These are phyloP conservation scores for Globisporangium sylvaticum DNA, from an alignment of 352 stramenopile genomes.

Conservation along the genomic window DNA sequence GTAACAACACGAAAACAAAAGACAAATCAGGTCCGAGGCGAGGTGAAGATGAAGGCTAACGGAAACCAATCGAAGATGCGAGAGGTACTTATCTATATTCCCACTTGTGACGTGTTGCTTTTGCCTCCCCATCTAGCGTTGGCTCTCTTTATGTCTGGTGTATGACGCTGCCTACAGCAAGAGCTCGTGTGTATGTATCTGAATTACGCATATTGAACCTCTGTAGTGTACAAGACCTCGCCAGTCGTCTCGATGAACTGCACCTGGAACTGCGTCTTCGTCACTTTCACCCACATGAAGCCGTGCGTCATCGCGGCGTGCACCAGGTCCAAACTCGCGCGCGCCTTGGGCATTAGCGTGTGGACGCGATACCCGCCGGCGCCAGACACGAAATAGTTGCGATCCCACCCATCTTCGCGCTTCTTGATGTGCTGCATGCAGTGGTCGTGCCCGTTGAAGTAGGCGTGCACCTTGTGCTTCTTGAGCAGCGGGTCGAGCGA, in stretches of 20 bases:
- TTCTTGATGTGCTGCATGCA: conserved; percentile 79
- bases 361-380: conserved; percentile 74
- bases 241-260: conserved; percentile 64
- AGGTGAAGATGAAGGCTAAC: background rate
- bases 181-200: background rate
- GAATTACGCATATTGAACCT: conserved; percentile 45
- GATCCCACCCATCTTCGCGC: conserved; percentile 33
- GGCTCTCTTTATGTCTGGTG: background rate
- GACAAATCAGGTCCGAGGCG: background rate
- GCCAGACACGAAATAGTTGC: conserved; percentile 81
- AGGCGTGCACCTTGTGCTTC: conserved; percentile 83
- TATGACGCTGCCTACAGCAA: background rate
- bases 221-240: conserved; percentile 80
- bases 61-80: background rate
- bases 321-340: conserved; percentile 62
- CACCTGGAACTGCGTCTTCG: conserved; percentile 60
- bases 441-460: conserved; percentile 87
- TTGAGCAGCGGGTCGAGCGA: conserved; percentile 66
- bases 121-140: background rate
- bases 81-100: conserved; percentile 17
- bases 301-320: conserved; percentile 82
- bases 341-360: conserved; percentile 56
- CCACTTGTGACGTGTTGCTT: background rate
- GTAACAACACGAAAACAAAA: background rate
- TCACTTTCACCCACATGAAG: conserved; percentile 81